Evolutionary conservation across 192 early-diverging fungal species (phyloP), one percentile per base, ranked within the genome.

Genomic region (Linnemannia zychae): DNA sequence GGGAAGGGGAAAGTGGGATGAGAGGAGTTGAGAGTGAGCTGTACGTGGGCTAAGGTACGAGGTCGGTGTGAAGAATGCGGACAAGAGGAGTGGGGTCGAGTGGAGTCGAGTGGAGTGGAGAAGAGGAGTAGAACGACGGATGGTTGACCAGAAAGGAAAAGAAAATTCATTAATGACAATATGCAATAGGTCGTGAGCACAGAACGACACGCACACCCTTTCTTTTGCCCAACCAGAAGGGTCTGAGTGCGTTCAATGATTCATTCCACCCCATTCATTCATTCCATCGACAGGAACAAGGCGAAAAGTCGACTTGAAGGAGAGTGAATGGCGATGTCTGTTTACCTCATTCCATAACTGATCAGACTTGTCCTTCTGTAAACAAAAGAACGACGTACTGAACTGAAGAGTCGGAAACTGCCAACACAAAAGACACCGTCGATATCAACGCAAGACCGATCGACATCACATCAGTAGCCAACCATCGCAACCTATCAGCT

Each of bases 11-110:
- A 63, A 31, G 57, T 31, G 57, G 24, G 24, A 63, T 63, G 57
- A 15, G 57, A 28, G 4, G 52, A 31, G 57, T 28, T 63, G 28
- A 63, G 24, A 60, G 7, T 60, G 53, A n/a, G 7, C 9, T 44
- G 53, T 60, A 60, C 53, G 53, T 60, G n/a, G n/a, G n/a, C 24
- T 28, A 24, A 60, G 24, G 53, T 60, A 60, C 53, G n/a, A 60
- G 57, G 57, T 33, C 57, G 57, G 57, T 63, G 57, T 11, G 22
- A 57, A n/a, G n/a, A n/a, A n/a, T n/a, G n/a, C n/a, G n/a, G n/a
- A 9, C 22, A 57, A n/a, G 22, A 11, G 28, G 12, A 24, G 24
- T 9, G 11, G 7, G 28, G 24, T 15, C 7, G 57, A 28, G 57
- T 12, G 57, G 28, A 63, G 57, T 22, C 7, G 53, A 60, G 53